Evolutionary conservation across 2,329 filamentous ascomycete species (phyloP), one percentile per base, ranked within the genome.

Genomic region (Elsinoe ampelina): DNA sequence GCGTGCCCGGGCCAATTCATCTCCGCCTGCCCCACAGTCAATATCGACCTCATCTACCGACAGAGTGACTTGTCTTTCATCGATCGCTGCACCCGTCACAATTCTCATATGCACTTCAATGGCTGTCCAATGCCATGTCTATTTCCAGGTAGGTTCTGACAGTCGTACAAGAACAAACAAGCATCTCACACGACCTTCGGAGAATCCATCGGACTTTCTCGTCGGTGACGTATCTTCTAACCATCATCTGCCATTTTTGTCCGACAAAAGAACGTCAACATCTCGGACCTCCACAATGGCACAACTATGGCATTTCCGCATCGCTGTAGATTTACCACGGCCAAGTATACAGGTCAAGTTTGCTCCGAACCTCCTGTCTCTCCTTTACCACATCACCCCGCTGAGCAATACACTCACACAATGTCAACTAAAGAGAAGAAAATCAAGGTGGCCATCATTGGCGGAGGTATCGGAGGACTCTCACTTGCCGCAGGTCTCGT

Each of bases 391-490:
- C 13, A 50, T 20, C 26, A 8, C 5, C 19, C 13, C 3, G 2
- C 15, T 17, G 5, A 10, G 3, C 26, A 36, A 2, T 20, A 20
- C n/a, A 38, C 48, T n/a, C 26, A 8, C 41, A 57, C 48, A 38
- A 60, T 61, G 60, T 48, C 58, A 55, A 54, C 55, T 15, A 35
- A 30, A 11, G 47, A 55, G 39, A 35, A 45, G n/a, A 63, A 61
- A 54, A 64, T 77, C 48, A 66, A 69, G 7, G 67, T 80, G 5
- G 72, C 75, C 38, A 76, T 80, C 43, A 67, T 74, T 2, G 77
- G 77, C 26, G 77, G 75, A 20, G 77, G 77, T 17, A 78, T 80
- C 39, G 75, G 70, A n/a, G 75, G 77, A 0, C 70, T 80, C 3
- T 72, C 72, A 12, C 69, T 76, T 1, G 75, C 75, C 10, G 74